Base-by-base conservation (phyloP, 345 rosid species). In the Rhodomyrtus tomentosa region DNA sequence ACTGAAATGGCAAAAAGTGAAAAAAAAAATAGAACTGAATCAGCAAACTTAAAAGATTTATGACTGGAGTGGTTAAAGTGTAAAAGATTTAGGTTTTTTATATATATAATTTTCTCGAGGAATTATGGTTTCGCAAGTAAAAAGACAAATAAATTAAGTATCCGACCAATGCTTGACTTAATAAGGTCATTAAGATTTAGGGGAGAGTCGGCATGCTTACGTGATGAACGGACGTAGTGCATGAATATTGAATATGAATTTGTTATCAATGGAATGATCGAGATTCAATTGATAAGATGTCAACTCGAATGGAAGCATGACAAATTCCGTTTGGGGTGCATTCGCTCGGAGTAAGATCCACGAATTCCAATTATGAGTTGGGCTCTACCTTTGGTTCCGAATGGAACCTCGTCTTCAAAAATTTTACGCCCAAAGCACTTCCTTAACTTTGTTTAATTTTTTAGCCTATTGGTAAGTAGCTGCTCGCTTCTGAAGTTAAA, bases 301-400 rank as follows among this genome's bases (percentile, higher is more conserved):
- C 38, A 0, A 59, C 73, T 29, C 36, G 6, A 0, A 29, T 8
- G 1, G 10, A 59, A 5, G 4, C 18, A 7, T 59, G 0, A 15
- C 7, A 29, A 5, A 16, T 11, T 15, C 38, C 16, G 74, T 7
- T 32, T 7, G 42, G 5, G 21, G 38, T 16, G 40, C 6, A 0
- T 62, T 4, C 10, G 11, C 11, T 59, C 0, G 3, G 42, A 15
- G 27, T 29, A 6, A 18, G 32, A 29, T 24, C 22, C 22, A 16
- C 38, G 10, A 29, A 59, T 29, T 62, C 40, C 74, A 62, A 62
- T 29, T 3, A 32, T 62, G 42, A 62, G 22, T 32, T 16, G 3
- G 42, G 74, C 42, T 16, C 74, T 32, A 7, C 74, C 11, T 62
- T 15, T 62, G 22, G 27, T 62, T 62, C 74, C 6, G 0, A 62